Percentiles rank a stretch among this genome's conserved stretches.
phyloP scores from a whole-genome alignment of 495 filamentous ascomycete genomes.

The Xylaria curta region DNA sequence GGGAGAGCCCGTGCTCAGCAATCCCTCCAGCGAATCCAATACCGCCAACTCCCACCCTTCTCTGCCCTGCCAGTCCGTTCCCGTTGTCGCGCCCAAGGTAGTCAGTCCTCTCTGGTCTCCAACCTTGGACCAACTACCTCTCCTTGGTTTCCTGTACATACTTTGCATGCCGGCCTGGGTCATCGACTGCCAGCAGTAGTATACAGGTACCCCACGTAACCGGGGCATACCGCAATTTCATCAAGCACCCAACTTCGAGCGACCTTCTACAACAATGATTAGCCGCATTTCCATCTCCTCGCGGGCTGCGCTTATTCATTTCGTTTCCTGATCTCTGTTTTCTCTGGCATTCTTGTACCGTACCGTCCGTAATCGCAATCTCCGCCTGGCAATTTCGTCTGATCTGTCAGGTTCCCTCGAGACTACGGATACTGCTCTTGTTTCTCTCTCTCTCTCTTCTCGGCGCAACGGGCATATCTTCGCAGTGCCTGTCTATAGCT shows the following conservation, averaged over 20 bases:
- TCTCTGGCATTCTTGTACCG: slow-evolving; percentile 32
- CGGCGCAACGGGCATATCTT: slow-evolving; percentile 1
- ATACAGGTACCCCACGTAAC: slow-evolving; percentile 17
- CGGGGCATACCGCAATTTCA: slow-evolving; percentile 23
- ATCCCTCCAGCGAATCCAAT: slow-evolving; percentile 24
- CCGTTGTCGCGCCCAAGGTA: slow-evolving; percentile 33
- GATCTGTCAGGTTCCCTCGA: slow-evolving; percentile 27
- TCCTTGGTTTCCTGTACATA: slow-evolving; percentile 26
- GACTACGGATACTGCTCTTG: slow-evolving; percentile 27
- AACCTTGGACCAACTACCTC: slow-evolving; percentile 16
- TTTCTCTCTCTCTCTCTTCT: not conserved
- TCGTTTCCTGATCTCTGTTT: slow-evolving; percentile 54
- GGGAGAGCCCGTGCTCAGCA: slow-evolving; percentile 28
- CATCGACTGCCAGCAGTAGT: slow-evolving; percentile 21
- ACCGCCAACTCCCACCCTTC: slow-evolving; percentile 7
- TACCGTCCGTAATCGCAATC: slow-evolving; percentile 33
- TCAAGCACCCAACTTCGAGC: slow-evolving; percentile 31
- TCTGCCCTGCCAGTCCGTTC: slow-evolving; percentile 32
- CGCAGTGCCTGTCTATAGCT: slow-evolving; percentile 22
- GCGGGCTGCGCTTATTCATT: slow-evolving; percentile 55
- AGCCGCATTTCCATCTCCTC: slow-evolving; percentile 53
- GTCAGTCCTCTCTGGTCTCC: slow-evolving; percentile 37
- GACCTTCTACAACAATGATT: slow-evolving; percentile 54
- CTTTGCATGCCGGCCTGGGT: slow-evolving; percentile 21
- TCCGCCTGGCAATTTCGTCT: slow-evolving; percentile 26